phyloP scores from a whole-genome alignment of 352 stramenopile genomes.

The Blastocystis sp. region DNA sequence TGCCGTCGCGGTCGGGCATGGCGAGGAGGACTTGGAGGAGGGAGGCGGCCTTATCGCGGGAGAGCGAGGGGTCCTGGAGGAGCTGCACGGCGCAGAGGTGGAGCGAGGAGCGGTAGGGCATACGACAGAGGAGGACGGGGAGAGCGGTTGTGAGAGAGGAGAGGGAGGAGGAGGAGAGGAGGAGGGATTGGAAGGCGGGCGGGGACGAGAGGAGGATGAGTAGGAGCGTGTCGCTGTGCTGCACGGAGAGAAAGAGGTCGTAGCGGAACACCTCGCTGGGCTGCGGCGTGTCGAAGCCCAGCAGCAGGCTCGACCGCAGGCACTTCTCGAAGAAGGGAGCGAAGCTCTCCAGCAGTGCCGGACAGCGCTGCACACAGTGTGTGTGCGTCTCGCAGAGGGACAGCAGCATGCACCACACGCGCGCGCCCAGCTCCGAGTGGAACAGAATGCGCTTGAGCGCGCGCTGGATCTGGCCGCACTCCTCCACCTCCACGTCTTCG shows the following conservation, averaged over 20 bases:
- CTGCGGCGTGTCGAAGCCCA: constrained; percentile 38
- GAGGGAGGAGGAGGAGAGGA: too few species aligned
- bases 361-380: not conserved
- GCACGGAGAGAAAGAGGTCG: constrained; percentile 10
- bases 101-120: not conserved
- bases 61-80: not conserved
- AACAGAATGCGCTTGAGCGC: not conserved
- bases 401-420: not conserved
- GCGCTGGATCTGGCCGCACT: not conserved
- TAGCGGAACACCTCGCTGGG: constrained; percentile 46
- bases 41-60: not conserved
- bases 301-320: not conserved
- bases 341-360: constrained; percentile 2
- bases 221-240: constrained; percentile 34
- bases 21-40: not conserved
- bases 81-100: not conserved
- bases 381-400: not conserved
- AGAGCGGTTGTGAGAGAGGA: not conserved
- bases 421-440: not conserved
- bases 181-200: too few species aligned
- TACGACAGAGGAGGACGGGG: not conserved
- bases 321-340: not conserved
- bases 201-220: not conserved
- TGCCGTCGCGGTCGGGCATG: not conserved
- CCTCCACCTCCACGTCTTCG: not conserved